Base-by-base conservation (phyloP, 1,284 basidiomycete species). In the Microbotryum violaceum region DNA sequence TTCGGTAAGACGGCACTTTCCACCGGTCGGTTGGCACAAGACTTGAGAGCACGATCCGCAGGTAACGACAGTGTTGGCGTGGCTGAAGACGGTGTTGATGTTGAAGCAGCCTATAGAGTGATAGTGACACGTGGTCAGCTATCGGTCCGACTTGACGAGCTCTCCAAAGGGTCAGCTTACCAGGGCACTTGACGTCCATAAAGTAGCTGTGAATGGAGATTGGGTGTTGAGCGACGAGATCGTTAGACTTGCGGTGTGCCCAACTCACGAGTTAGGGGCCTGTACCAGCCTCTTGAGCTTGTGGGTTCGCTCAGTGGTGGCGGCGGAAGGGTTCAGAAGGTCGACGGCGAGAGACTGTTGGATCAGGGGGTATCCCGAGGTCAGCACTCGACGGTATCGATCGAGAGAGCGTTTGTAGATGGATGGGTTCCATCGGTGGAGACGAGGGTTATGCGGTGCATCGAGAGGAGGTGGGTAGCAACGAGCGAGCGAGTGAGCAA, bases 161-260 rank as follows among this genome's bases (percentile, higher is more conserved):
- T 42, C 37, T 42, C 37, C 37, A 5, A 18, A 12, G 10, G 4
- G 20, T 16, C 14, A 10, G 54, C 60, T 21, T 18, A 88, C 91
- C 90, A 75, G 94, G 88, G 82, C 94, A 98, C 82, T 98, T 98
- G 75, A 98, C 93, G 77, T 99, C 96, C 96, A 98, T 98, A 82
- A 97, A 98, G 82, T 93, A 97, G 12, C 37, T 42, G 37, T 42
- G 37, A 42, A 16, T 6, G 12, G 2, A 42, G 9, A 31, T 3
- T 10, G 8, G 31, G 31, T 9, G 9, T 16, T 42, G 4, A 42
- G 37, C 37, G 12, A 42, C 37, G 16, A 18, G 3, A 42, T 16
- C 4, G 14, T 14, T 42, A 10, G 16, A 25, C 18, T 23, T 56
- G 21, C 20, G 14, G 23, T 12, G 20, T 44, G 25, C 18, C 23